Base-by-base conservation (phyloP, 257 asterid genomes). In the Fraxinus cuspidata region DNA sequence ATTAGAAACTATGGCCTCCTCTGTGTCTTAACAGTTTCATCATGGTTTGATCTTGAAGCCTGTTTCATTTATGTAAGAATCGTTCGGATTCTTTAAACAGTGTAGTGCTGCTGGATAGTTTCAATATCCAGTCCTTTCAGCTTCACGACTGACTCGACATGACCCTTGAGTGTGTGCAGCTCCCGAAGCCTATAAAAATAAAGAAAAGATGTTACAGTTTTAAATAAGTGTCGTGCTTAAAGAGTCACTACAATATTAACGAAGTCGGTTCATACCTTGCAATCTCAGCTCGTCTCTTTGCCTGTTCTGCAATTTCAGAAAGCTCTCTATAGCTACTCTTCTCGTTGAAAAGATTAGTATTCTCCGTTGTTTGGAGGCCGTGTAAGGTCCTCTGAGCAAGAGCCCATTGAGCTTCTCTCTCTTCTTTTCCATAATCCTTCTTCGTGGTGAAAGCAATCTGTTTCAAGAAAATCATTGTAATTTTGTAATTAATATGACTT, bases 371-470 rank as follows among this genome's bases (percentile, higher is more conserved):
- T 65, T 91, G 98, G 31, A 95, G 98, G 16, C 99, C 99, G 27
- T 95, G 99, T 75, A 93, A 27, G 75, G 98, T 93, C 85, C 99
- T 93, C 88, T 95, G 98, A 74, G 98, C 99, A 83, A 75, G 96
- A 82, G 98, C 99, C 99, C 99, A 95, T 82, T 95, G 99, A 81
- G 98, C 99, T 84, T 95, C 99, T 82, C 99, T 91, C 86, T 95
- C 98, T 74, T 82, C 97, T 87, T 86, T 93, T 1, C 98, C 99
- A 0, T 88, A 95, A 74, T 95, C 96, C 74, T 90, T 90, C 94
- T 93, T 95, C 80, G 94, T 90, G 70, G 97, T 91, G 88, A 95
- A 93, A 70, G 99, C 98, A 78, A 88, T 91, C 99, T 92, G 87
- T 83, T 84, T 56, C 21, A 11, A 34, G 40, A 49, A 34, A 69